Evolutionary conservation across 768 basidiomycete species (phyloP).

Genomic region (Lactarius sanguifluus): DNA sequence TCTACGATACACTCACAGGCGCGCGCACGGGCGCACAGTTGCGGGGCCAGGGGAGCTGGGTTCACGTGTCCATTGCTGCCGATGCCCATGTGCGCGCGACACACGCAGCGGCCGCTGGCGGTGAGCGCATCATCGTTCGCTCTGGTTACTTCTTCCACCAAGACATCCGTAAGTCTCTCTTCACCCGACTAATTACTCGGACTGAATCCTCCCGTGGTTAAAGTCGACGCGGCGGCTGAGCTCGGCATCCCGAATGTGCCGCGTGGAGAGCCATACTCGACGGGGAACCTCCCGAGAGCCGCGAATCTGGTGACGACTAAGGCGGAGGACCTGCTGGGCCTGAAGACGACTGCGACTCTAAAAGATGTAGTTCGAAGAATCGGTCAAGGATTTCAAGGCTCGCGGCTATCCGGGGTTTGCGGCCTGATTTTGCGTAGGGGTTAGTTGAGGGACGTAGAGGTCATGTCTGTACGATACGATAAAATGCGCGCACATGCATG

Average conservation of each 20-base stretch:
- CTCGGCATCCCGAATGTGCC: conserved; percentile 15
- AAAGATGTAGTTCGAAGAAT: conserved; percentile 19
- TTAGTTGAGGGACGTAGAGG: neutral
- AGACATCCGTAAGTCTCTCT: conserved; percentile 8
- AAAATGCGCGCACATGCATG: too few species aligned
- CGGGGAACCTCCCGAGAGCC: neutral
- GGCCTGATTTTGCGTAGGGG: neutral
- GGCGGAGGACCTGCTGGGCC: conserved; percentile 13
- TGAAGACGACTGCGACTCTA: conserved; percentile 2
- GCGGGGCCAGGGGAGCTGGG: conserved; percentile 7
- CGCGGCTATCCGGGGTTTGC: conserved; percentile 22
- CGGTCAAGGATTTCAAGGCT: conserved; percentile 16
- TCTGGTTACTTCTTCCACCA: conserved; percentile 19
- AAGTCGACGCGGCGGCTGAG: conserved; percentile 19
- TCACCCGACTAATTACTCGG: neutral
- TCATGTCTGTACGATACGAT: neutral
- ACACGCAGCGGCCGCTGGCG: conserved; percentile 1
- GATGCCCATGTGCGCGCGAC: conserved; percentile 23
- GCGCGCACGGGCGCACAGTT: conserved; percentile 7
- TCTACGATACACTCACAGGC: conserved; percentile 21
- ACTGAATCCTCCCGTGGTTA: neutral
- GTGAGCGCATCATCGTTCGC: conserved; percentile 18
- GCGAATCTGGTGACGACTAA: conserved; percentile 1
- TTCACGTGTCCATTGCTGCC: conserved; percentile 8
- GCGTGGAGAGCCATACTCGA: conserved; percentile 18